Conservation (phyloP, 2,329 filamentous ascomycete genomes). For the Plenodomus biglobosus region DNA sequence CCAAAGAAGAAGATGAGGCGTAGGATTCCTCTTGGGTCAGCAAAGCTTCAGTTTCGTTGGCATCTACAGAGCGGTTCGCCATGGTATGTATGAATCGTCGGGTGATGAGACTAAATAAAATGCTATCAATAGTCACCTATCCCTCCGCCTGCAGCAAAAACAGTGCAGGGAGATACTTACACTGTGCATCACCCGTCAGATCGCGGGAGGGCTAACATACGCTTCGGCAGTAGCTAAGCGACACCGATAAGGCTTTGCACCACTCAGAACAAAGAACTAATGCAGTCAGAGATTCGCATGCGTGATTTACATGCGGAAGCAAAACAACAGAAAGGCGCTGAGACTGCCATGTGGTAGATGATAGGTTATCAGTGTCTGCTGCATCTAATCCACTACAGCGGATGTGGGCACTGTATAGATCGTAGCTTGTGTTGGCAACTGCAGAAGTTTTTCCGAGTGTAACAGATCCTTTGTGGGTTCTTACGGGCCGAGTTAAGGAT, state of each 20-base stretch:
- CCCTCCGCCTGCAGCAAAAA: conserved; percentile 4
- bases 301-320: conserved; percentile 2
- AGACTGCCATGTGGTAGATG: background rate
- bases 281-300: background rate
- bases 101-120: background rate
- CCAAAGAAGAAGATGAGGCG: conserved; percentile 1
- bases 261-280: background rate
- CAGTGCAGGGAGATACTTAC: background rate
- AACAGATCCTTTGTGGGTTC: background rate
- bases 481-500: background rate
- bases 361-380: background rate
- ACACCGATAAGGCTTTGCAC: conserved; percentile 7
- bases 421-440: background rate
- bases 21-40: background rate
- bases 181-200: conserved; percentile 1
- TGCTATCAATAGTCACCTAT: background rate
- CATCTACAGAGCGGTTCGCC: background rate
- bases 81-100: background rate
- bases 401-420: background rate
- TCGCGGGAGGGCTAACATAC: conserved; percentile 5
- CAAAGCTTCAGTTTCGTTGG: conserved; percentile 2
- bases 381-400: background rate
- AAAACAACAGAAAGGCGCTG: background rate
- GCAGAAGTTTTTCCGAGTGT: background rate
- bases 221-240: conserved; percentile 9